Evolutionary conservation across 140 eudicot species (phyloP).

Genomic region (Cichorium intybus): DNA sequence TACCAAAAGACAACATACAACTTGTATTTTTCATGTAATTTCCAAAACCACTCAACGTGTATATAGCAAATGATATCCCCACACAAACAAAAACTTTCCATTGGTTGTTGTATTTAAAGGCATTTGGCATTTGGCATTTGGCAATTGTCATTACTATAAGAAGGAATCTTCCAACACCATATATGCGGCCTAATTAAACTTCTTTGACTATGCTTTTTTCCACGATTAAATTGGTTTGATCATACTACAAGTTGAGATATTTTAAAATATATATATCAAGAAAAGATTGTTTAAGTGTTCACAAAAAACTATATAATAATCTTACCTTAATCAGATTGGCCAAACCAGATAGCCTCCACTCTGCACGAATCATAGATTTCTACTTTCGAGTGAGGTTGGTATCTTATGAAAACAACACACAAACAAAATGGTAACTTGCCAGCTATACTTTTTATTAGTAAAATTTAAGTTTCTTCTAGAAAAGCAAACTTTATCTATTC

Average conservation of each 20-base stretch:
- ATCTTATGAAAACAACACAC: slow-evolving; percentile 18
- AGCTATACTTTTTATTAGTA: slow-evolving; percentile 12
- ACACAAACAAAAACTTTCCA: slow-evolving; percentile 3
- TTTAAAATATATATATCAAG: slow-evolving; percentile 8
- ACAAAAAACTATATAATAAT: slow-evolving; percentile 16
- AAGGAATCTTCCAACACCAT: slow-evolving; percentile 27
- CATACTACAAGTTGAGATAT: slow-evolving; percentile 26
- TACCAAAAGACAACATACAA: no score
- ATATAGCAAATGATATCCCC: background rate
- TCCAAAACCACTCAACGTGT: background rate
- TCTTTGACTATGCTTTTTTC: slow-evolving; percentile 23
- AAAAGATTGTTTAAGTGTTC: slow-evolving; percentile 9
- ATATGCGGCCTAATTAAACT: slow-evolving; percentile 22
- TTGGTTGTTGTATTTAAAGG: slow-evolving; percentile 23
- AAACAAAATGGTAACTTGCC: slow-evolving; percentile 28
- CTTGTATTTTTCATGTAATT: slow-evolving; percentile 1
- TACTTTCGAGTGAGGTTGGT: slow-evolving; percentile 35
- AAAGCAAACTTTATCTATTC: slow-evolving; percentile 7
- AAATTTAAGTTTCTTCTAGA: slow-evolving; percentile 19
- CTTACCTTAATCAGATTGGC: slow-evolving; percentile 26
- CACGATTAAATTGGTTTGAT: slow-evolving; percentile 9
- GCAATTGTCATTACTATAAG: slow-evolving; percentile 31
- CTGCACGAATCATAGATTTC: slow-evolving; percentile 21
- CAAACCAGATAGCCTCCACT: slow-evolving; percentile 32
- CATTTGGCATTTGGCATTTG: slow-evolving; percentile 22